Evolutionary conservation across 1,139 yeast genomes (phyloP).

Genomic region (Lodderomyces jiufengensis): DNA sequence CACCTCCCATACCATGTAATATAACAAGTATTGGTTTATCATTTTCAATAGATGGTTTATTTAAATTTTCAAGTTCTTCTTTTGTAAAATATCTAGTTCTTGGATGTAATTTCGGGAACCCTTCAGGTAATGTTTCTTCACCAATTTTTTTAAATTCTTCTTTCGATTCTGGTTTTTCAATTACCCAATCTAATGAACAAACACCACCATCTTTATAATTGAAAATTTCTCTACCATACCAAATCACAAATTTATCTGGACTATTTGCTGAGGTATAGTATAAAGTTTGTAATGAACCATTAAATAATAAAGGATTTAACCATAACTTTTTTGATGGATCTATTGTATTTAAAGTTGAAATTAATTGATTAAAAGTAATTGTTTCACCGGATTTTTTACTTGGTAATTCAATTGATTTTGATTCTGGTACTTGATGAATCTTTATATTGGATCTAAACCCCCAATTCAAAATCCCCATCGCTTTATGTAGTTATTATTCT

Average conservation of each 20-base stretch:
- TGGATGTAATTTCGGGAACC: constrained; percentile 73
- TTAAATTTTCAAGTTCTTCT: constrained; percentile 28
- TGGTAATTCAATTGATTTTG: constrained; percentile 18
- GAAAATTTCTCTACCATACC: constrained; percentile 75
- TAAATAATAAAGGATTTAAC: constrained; percentile 62
- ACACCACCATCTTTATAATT: constrained; percentile 61
- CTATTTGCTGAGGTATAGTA: constrained; percentile 58
- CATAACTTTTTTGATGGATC: constrained; percentile 39
- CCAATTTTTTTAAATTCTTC: constrained; percentile 49
- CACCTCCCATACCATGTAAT: constrained; percentile 87
- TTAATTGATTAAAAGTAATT: constrained; percentile 21
- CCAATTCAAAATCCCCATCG: constrained; percentile 25
- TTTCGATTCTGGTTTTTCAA: constrained; percentile 43
- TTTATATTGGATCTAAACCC: constrained; percentile 38
- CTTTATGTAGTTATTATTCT: no score
- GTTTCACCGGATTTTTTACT: background rate
- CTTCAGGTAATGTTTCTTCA: constrained; percentile 55
- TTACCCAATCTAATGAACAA: constrained; percentile 75
- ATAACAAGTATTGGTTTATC: constrained; percentile 63
- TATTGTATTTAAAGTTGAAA: constrained; percentile 23
- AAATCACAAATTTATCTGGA: constrained; percentile 50
- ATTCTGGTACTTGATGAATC: constrained; percentile 22
- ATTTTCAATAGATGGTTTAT: constrained; percentile 24
- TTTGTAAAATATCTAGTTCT: constrained; percentile 69
- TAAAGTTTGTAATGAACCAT: constrained; percentile 75